Evolutionary conservation across 2,329 filamentous ascomycete genomes (phyloP).

Genomic region (Orbilia blumenaviensis): DNA sequence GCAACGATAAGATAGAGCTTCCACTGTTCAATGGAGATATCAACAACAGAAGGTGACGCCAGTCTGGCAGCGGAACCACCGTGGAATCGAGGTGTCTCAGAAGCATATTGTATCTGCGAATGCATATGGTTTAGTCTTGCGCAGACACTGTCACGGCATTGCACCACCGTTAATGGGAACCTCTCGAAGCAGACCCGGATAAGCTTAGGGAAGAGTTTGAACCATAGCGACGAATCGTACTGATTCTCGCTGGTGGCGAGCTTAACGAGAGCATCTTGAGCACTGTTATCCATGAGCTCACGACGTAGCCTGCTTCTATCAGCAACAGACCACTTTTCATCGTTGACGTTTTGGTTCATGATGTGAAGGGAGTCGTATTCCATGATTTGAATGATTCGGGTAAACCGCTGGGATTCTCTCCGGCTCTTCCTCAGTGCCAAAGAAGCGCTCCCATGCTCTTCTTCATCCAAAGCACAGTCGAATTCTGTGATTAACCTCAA

Average conservation of each 20-base stretch:
- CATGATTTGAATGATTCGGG: conserved; percentile 85
- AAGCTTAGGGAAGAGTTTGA: conserved; percentile 96
- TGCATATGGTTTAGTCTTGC: conserved; percentile 94
- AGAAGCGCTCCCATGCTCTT: conserved; percentile 65
- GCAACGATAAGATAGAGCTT: conserved; percentile 97
- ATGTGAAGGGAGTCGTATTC: conserved; percentile 88
- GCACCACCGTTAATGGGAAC: conserved; percentile 88
- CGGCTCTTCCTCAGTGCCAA: conserved; percentile 51
- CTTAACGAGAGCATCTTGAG: conserved; percentile 86
- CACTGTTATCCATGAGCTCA: conserved; percentile 83
- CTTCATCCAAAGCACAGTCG: conserved; percentile 84
- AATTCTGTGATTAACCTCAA: conserved; percentile 92
- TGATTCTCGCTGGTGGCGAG: conserved; percentile 94
- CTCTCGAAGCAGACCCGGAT: conserved; percentile 89
- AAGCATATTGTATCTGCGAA: conserved; percentile 78
- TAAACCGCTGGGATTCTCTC: conserved; percentile 60
- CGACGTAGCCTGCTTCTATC: conserved; percentile 92
- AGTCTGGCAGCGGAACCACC: conserved; percentile 57
- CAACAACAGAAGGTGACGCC: conserved; percentile 64
- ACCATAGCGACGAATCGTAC: conserved; percentile 95
- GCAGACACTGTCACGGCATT: conserved; percentile 91
- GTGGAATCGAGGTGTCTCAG: conserved; percentile 71
- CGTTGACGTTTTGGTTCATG: conserved; percentile 78
- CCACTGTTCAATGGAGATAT: conserved; percentile 95
- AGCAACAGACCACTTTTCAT: conserved; percentile 88